phyloP scores from a whole-genome alignment of 1,139 yeast genomes.

The Nadsonia starkeyi-henricii region DNA sequence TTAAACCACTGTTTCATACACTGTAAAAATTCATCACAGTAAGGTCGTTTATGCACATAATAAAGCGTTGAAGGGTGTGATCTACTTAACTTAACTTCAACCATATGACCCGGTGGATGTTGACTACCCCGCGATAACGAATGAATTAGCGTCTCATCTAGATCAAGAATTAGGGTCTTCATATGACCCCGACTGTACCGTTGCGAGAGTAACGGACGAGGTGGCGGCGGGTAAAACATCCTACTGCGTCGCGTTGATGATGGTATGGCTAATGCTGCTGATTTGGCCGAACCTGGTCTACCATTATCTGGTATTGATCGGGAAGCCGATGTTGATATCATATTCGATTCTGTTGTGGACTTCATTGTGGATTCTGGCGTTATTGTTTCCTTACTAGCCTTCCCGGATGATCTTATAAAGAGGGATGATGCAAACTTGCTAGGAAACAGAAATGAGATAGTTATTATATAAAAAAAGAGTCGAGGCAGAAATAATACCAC shows the following conservation, averaged over 20 bases:
- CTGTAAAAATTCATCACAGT: constrained; percentile 67
- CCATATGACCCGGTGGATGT: constrained; percentile 52
- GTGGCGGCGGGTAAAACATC: constrained; percentile 7
- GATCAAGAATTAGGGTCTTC: constrained; percentile 70
- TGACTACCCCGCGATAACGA: constrained; percentile 60
- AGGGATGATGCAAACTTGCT: not conserved
- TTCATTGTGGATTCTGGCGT: too few relatives aligned
- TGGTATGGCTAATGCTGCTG: too few relatives aligned
- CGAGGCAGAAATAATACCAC: constrained; percentile 3
- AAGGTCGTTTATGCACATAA: constrained; percentile 85
- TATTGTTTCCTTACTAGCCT: too few relatives aligned
- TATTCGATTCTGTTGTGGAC: too few relatives aligned
- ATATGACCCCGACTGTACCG: constrained; percentile 27
- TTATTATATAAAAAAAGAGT: not conserved
- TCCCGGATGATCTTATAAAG: too few relatives aligned
- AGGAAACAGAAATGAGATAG: constrained; percentile 1
- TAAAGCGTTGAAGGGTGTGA: constrained; percentile 57
- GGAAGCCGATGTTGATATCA: too few relatives aligned
- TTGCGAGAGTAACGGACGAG: constrained; percentile 20
- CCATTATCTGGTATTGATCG: too few relatives aligned
- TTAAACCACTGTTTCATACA: constrained; percentile 82
- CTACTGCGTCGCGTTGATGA: too few relatives aligned
- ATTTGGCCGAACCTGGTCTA: too few relatives aligned
- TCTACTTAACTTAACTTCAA: constrained; percentile 64
- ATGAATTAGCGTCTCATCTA: constrained; percentile 90